Conservation (phyloP, 495 filamentous ascomycete genomes). For the Ramalina peruviana region DNA sequence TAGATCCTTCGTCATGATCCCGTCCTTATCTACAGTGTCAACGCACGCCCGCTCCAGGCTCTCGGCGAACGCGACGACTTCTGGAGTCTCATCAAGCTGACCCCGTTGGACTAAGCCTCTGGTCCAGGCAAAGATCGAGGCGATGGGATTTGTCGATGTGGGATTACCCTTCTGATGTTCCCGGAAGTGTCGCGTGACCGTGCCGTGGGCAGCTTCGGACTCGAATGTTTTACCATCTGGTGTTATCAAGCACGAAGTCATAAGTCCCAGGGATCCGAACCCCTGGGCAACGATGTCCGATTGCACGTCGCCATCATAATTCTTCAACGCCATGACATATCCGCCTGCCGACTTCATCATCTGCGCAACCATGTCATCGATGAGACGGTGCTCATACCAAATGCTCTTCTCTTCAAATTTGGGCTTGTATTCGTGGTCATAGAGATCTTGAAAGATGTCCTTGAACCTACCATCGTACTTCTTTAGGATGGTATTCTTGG, state of each 20-base stretch:
- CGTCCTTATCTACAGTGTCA: constrained; percentile 83
- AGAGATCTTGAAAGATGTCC: constrained; percentile 98
- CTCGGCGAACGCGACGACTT: constrained; percentile 79
- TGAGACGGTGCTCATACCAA: constrained; percentile 98
- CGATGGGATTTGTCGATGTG: constrained; percentile 97
- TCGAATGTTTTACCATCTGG: constrained; percentile 93
- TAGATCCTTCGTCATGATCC: constrained; percentile 98
- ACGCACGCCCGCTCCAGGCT: constrained; percentile 85
- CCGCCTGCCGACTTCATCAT: constrained; percentile 98
- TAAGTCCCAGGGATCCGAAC: constrained; percentile 93
- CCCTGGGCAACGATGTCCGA: constrained; percentile 97
- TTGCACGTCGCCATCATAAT: constrained; percentile 98
- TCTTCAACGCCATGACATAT: constrained; percentile 96
- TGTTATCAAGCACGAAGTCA: constrained; percentile 94
- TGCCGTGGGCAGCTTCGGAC: constrained; percentile 95
- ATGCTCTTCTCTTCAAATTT: constrained; percentile 81
- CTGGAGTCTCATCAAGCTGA: constrained; percentile 75
- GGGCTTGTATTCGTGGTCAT: constrained; percentile 71
- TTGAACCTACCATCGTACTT: constrained; percentile 97
- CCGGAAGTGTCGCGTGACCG: constrained; percentile 94
- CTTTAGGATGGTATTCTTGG: constrained; percentile 99
- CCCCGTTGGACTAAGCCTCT: constrained; percentile 87
- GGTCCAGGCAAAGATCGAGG: constrained; percentile 98
- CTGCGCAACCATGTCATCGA: constrained; percentile 99
- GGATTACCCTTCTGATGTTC: constrained; percentile 95